Conservation (phyloP, 2,329 filamentous ascomycete genomes). For the Hawksworthiomyces lignivorus region DNA sequence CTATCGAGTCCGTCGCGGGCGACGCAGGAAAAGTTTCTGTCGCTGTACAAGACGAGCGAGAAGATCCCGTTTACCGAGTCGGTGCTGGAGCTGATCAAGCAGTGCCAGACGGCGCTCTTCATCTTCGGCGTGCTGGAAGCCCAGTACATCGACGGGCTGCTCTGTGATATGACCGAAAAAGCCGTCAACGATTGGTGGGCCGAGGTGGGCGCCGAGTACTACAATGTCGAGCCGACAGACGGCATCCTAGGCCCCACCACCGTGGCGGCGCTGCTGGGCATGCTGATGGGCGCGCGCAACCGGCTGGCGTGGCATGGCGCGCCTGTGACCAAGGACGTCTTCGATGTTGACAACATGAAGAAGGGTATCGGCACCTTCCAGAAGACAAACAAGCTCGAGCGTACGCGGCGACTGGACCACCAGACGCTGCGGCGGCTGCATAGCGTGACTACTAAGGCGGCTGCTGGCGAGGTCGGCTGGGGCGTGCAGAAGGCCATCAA, state of each 20-base stretch:
- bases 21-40: conserved; percentile 83
- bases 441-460: conserved; percentile 79
- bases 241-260: conserved; percentile 89
- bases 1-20: conserved; percentile 70
- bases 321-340: conserved; percentile 82
- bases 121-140: conserved; percentile 82
- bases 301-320: conserved; percentile 77
- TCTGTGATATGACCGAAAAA: conserved; percentile 88
- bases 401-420: conserved; percentile 72
- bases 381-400: conserved; percentile 74
- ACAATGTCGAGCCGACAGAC: conserved; percentile 86
- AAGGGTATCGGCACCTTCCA: conserved; percentile 83
- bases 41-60: conserved; percentile 82
- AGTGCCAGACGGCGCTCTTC: conserved; percentile 83
- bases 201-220: conserved; percentile 84
- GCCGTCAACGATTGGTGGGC: conserved; percentile 95
- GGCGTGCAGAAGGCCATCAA: conserved; percentile 90
- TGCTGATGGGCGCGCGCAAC: conserved; percentile 84
- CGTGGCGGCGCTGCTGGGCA: conserved; percentile 77
- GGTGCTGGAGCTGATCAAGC: conserved; percentile 80
- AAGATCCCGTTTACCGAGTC: conserved; percentile 69
- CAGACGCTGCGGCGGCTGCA: conserved; percentile 77
- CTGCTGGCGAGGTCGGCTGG: conserved; percentile 81
- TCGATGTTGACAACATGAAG: conserved; percentile 76
- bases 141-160: conserved; percentile 82